Evolutionary conservation across 2,329 filamentous ascomycete species (phyloP).

Genomic region (Pestalotiopsis sp.): DNA sequence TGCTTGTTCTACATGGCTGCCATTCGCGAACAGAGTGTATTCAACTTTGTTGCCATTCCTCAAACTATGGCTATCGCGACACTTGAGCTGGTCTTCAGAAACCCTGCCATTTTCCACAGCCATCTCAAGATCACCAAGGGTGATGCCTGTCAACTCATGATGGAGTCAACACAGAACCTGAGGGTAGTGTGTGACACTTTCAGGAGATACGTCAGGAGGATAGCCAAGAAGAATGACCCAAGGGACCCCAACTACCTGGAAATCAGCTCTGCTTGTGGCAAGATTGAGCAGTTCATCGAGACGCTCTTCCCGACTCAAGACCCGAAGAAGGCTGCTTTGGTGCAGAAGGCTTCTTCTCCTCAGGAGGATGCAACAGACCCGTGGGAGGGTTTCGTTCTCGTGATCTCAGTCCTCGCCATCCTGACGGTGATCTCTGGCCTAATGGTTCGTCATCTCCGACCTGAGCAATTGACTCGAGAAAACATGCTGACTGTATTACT

Average conservation of each 20-base stretch:
- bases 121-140: constrained; percentile 98
- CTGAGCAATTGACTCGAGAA: background rate
- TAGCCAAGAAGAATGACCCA: constrained; percentile 92
- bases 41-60: constrained; percentile 98
- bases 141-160: constrained; percentile 88
- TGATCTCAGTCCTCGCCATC: constrained; percentile 65
- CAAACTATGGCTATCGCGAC: constrained; percentile 98
- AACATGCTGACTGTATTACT: constrained; percentile 15
- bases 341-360: constrained; percentile 33
- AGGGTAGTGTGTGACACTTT: constrained; percentile 80
- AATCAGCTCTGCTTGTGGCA: constrained; percentile 87
- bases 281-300: constrained; percentile 96
- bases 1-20: constrained; percentile 98
- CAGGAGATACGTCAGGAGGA: constrained; percentile 72
- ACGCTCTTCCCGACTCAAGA: constrained; percentile 85
- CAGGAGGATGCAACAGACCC: constrained; percentile 42
- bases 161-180: constrained; percentile 88
- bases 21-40: constrained; percentile 92
- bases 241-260: constrained; percentile 88
- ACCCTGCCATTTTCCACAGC: constrained; percentile 78
- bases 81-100: constrained; percentile 87
- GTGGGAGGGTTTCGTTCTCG: constrained; percentile 65
- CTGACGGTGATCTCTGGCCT: constrained; percentile 68
- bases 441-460: constrained; percentile 66
- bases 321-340: constrained; percentile 55